Evolutionary conservation across 2,329 filamentous ascomycete species (phyloP).

Genomic region (Raffaelea albimanens): DNA sequence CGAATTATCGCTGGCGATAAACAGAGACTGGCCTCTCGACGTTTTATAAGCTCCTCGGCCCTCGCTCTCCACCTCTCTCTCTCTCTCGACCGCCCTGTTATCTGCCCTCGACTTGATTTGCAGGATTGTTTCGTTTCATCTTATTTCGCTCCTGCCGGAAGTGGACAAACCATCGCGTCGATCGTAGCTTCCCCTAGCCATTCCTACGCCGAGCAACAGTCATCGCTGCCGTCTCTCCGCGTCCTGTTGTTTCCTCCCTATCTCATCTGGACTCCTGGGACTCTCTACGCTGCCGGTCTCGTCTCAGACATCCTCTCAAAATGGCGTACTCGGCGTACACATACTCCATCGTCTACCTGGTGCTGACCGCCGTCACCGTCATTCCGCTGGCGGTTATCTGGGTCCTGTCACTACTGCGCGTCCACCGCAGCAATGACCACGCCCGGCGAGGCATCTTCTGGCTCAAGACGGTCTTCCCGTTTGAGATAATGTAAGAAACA

Average conservation of each 20-base stretch:
- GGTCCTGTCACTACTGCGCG: slow-evolving; percentile 12
- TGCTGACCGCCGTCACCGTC: slow-evolving; percentile 10
- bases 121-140: not conserved
- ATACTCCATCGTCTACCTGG: not conserved
- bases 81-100: not conserved
- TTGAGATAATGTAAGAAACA: slow-evolving; percentile 14
- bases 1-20: too few relatives aligned
- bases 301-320: not conserved
- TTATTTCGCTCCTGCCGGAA: not conserved
- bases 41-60: not conserved
- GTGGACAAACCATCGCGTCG: too few relatives aligned
- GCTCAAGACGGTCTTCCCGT: slow-evolving; percentile 12
- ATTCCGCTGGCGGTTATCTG: slow-evolving; percentile 14
- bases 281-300: not conserved
- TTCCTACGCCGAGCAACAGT: too few relatives aligned
- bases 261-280: not conserved
- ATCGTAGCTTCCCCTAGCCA: too few relatives aligned
- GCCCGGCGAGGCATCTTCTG: slow-evolving; percentile 13
- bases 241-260: not conserved
- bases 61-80: not conserved
- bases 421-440: slow-evolving; percentile 13
- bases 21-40: too few relatives aligned
- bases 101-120: not conserved
- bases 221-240: not conserved
- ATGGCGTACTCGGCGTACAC: not conserved